Evolutionary conservation across 129 eudicot species (phyloP).

Genomic region (Chrysanthemum seticuspe): DNA sequence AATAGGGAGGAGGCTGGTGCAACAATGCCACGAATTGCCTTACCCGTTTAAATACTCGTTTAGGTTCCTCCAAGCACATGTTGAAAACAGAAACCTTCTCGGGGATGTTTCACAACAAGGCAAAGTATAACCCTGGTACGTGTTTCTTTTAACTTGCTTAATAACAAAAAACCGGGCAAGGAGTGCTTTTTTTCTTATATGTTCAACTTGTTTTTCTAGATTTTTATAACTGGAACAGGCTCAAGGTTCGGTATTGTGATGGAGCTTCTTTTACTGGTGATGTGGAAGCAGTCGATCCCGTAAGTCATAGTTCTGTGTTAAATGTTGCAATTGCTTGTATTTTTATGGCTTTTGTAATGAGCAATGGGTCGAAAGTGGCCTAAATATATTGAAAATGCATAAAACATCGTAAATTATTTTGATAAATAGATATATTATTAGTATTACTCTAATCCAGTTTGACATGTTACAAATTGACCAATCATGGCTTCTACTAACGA

Average conservation of each 20-base stretch:
- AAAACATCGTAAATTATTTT: background rate
- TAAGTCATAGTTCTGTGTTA: slow-evolving; percentile 31
- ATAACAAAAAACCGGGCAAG: background rate
- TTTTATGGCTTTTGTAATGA: background rate
- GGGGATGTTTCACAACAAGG: slow-evolving; percentile 71
- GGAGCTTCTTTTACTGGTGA: slow-evolving; percentile 97
- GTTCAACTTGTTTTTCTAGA: slow-evolving; percentile 40
- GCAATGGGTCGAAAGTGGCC: background rate
- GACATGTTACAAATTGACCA: background rate
- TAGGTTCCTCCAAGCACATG: slow-evolving; percentile 88
- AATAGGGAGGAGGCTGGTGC: slow-evolving; percentile 99
- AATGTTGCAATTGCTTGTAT: background rate
- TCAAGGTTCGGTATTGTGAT: slow-evolving; percentile 92
- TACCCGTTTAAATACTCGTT: slow-evolving; percentile 48
- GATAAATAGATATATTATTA: too few species aligned
- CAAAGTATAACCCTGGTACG: slow-evolving; percentile 69
- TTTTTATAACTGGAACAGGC: slow-evolving; percentile 82
- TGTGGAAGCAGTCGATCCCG: slow-evolving; percentile 83
- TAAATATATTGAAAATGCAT: background rate
- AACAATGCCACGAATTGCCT: slow-evolving; percentile 76
- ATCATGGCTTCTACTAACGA: background rate
- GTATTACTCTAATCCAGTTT: background rate
- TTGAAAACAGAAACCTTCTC: slow-evolving; percentile 60
- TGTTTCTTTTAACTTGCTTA: background rate
- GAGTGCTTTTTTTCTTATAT: background rate